Evolutionary conservation across 1,284 basidiomycete genomes (phyloP).

Genomic region (Porogramme epimiltina): DNA sequence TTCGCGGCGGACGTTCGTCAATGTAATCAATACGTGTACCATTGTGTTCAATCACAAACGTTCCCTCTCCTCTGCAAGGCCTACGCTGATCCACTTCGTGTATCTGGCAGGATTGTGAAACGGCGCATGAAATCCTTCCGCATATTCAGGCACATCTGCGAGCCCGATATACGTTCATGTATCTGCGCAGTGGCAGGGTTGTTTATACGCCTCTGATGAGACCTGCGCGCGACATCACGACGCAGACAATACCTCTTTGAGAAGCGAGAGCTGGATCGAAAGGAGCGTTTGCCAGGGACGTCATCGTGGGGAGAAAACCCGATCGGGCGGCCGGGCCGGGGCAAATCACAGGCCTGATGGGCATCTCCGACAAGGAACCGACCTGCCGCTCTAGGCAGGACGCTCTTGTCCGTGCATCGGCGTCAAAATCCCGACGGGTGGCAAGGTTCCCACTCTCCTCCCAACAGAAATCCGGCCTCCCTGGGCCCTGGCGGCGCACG

Average conservation of each 20-base stretch:
- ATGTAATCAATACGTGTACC: background rate
- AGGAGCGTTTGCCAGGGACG: background rate
- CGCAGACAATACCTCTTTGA: background rate
- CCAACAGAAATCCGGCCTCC: conserved; percentile 1
- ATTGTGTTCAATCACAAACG: background rate
- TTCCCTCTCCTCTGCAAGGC: background rate
- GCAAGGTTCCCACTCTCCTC: conserved; percentile 2
- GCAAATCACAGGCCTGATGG: background rate
- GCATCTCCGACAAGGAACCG: conserved; percentile 20
- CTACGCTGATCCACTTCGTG: background rate
- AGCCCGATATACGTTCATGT: background rate
- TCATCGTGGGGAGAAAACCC: background rate
- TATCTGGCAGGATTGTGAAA: background rate
- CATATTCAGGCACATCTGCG: too few species aligned
- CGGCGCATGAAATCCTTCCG: too few species aligned
- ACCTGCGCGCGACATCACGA: background rate
- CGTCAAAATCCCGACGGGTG: conserved; percentile 6
- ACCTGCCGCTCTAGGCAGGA: conserved; percentile 18
- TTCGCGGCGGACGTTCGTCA: background rate
- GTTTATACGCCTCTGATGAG: background rate
- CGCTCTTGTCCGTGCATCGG: conserved; percentile 10
- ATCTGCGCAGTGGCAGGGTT: background rate
- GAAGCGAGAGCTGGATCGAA: background rate
- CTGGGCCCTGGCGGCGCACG: conserved; percentile 2
- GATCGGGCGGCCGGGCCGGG: background rate